Evolutionary conservation across 2,329 filamentous ascomycete genomes (phyloP).

Genomic region (Fusarium sp.): DNA sequence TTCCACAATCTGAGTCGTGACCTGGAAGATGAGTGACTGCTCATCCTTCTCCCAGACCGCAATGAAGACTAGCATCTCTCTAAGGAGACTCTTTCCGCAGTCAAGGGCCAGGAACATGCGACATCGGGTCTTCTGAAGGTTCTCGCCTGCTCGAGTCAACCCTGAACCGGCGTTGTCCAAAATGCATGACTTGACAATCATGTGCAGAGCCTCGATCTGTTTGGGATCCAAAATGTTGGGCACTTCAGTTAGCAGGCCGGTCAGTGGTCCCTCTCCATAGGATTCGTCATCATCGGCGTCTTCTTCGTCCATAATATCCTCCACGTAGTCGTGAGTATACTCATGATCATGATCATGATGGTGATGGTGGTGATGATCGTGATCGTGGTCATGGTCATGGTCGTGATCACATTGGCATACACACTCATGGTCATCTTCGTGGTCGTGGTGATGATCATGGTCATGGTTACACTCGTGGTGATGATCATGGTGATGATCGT

Average conservation of each 20-base stretch:
- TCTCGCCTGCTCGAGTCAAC: slow-evolving; percentile 75
- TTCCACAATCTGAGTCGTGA: slow-evolving; percentile 95
- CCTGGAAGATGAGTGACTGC: slow-evolving; percentile 93
- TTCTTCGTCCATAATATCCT: slow-evolving; percentile 73
- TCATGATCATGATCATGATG: slow-evolving; percentile 54
- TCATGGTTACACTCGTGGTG: slow-evolving; percentile 45
- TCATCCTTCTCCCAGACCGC: slow-evolving; percentile 97
- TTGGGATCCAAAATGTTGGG: slow-evolving; percentile 94
- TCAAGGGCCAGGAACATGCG: slow-evolving; percentile 91
- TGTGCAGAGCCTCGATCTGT: slow-evolving; percentile 94
- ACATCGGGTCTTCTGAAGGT: slow-evolving; percentile 89
- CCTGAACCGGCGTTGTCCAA: slow-evolving; percentile 82
- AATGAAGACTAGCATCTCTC: slow-evolving; percentile 94
- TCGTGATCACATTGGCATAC: slow-evolving; percentile 51
- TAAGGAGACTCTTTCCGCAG: slow-evolving; percentile 87
- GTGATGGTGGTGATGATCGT: slow-evolving; percentile 45
- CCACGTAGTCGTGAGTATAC: slow-evolving; percentile 59
- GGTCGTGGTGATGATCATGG: slow-evolving; percentile 35
- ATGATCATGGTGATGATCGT: slow-evolving; percentile 49
- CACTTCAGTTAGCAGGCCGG: slow-evolving; percentile 90
- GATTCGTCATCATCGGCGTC: slow-evolving; percentile 81
- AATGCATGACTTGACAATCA: slow-evolving; percentile 97
- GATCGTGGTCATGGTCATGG: slow-evolving; percentile 42
- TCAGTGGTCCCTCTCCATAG: slow-evolving; percentile 81
- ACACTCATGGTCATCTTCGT: slow-evolving; percentile 50